Evolutionary conservation across 73 alveolate species (phyloP).

Genomic region (Tetrahymena borealis): DNA sequence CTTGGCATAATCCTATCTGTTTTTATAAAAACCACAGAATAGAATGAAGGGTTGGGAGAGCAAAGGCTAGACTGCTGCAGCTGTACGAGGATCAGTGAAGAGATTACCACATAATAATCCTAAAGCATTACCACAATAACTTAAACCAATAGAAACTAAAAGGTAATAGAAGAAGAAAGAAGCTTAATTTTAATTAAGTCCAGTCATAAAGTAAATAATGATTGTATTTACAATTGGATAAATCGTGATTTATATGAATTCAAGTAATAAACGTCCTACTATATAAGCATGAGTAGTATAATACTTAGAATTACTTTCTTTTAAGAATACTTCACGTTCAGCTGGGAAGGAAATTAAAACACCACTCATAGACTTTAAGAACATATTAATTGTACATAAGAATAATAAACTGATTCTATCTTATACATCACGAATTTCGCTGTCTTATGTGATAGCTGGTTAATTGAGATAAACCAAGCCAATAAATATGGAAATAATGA

Average conservation of each 20-base stretch:
- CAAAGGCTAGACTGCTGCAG: constrained; percentile 23
- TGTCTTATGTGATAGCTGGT: not conserved
- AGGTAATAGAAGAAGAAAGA: constrained; percentile 3
- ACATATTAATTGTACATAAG: not conserved
- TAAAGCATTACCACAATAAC: constrained; percentile 22
- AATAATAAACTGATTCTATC: not conserved
- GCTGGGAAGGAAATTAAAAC: not conserved
- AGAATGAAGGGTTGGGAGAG: constrained; percentile 21
- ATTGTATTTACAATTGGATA: not conserved
- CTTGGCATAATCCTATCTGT: not conserved
- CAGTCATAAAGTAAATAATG: not conserved
- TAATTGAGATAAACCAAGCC: not conserved
- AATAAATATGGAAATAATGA: not conserved
- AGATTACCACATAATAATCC: constrained; percentile 24
- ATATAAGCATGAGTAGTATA: not conserved
- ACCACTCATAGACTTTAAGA: not conserved
- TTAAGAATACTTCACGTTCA: constrained; percentile 6
- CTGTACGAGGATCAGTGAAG: constrained; percentile 29
- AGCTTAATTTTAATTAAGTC: not conserved
- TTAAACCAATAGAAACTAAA: not conserved
- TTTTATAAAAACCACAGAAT: constrained; percentile 33
- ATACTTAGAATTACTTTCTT: not conserved
- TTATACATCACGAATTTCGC: not conserved
- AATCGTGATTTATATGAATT: not conserved
- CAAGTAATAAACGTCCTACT: not conserved